phyloP scores from a whole-genome alignment of 805 yeast genomes.

The Candida vaughaniae region DNA sequence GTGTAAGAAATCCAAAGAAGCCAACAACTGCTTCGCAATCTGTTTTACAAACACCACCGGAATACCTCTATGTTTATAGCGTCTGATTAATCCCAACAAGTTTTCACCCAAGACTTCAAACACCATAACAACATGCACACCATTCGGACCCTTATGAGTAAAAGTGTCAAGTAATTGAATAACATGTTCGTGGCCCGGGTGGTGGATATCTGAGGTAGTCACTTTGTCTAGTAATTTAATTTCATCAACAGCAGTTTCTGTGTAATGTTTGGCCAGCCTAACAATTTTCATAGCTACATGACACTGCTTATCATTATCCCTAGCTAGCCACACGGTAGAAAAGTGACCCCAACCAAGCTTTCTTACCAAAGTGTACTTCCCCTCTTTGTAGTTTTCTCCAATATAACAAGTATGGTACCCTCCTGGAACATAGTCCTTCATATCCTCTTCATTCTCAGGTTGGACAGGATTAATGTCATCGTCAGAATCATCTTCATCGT shows the following conservation, averaged over 20 bases:
- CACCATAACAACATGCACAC: conserved; percentile 93
- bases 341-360: conserved; percentile 99
- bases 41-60: conserved; percentile 76
- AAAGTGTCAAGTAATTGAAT: conserved; percentile 82
- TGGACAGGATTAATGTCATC: conserved; percentile 26
- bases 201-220: conserved; percentile 59
- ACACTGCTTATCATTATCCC: conserved; percentile 48
- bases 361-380: conserved; percentile 75
- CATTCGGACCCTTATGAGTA: conserved; percentile 85
- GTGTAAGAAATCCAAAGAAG: conserved; percentile 72
- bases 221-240: conserved; percentile 72
- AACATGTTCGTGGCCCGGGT: conserved; percentile 80
- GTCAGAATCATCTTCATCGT: conserved; percentile 25
- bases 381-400: conserved; percentile 80
- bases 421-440: conserved; percentile 82
- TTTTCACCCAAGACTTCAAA: conserved; percentile 97
- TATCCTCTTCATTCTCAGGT: conserved; percentile 74
- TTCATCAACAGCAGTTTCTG: conserved; percentile 94
- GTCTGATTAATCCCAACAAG: conserved; percentile 75
- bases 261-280: conserved; percentile 83
- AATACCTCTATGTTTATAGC: conserved; percentile 76
- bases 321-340: conserved; percentile 92
- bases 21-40: conserved; percentile 72
- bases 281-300: conserved; percentile 96
- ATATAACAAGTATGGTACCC: conserved; percentile 94